phyloP scores from a whole-genome alignment of 345 rosid genomes.

The Microcos paniculata region DNA sequence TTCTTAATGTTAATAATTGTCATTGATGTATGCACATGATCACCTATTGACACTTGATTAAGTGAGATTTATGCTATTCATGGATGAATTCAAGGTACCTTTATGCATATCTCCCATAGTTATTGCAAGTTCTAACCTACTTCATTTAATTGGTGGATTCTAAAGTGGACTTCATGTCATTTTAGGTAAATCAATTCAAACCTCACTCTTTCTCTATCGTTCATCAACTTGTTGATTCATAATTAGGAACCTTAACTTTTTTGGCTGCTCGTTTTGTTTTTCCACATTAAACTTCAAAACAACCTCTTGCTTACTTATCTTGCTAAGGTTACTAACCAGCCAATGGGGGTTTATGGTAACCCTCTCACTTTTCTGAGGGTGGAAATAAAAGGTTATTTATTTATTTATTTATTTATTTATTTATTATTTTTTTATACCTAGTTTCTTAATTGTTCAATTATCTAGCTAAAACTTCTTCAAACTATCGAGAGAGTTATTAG shows the following conservation, averaged over 20 bases:
- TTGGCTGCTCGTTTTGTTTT: background rate
- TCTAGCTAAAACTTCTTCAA: too few species aligned
- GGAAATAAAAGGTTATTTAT: too few species aligned
- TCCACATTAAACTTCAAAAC: background rate
- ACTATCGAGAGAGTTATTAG: too few species aligned
- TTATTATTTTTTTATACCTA: background rate
- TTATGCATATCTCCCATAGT: background rate
- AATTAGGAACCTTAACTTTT: background rate
- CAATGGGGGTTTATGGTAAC: too few species aligned
- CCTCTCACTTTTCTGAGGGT: background rate
- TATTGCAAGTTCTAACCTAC: conserved; percentile 2
- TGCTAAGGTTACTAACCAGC: too few species aligned
- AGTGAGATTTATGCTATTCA: background rate
- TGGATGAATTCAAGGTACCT: background rate
- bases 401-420: too few species aligned
- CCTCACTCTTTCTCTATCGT: background rate
- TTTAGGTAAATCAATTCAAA: background rate
- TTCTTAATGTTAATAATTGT: background rate
- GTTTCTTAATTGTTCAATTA: background rate
- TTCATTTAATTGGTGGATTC: background rate
- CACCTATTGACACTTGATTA: background rate
- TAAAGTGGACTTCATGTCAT: background rate
- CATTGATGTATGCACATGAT: background rate
- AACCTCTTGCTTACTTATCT: background rate
- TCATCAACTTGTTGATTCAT: background rate